Evolutionary conservation across 176 grass and related monocot genomes (phyloP).

Genomic region (Hyparrhenia diplandra): DNA sequence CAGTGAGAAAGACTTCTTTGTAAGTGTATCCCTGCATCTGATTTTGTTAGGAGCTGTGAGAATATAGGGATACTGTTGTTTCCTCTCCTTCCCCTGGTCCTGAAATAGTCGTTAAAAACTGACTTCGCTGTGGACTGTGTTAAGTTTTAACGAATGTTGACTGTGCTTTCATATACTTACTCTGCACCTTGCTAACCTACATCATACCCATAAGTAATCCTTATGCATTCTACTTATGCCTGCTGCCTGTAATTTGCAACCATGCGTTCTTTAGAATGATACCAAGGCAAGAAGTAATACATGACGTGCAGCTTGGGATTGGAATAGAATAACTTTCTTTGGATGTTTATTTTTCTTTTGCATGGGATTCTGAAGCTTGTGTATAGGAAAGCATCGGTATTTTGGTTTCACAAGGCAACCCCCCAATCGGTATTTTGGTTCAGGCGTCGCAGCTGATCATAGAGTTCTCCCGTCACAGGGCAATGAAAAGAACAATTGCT

Average conservation of each 20-base stretch:
- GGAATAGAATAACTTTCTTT: neutral
- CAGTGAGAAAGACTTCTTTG: neutral
- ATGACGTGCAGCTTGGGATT: neutral
- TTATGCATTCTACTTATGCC: too few species aligned
- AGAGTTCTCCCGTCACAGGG: neutral
- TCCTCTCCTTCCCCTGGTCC: neutral
- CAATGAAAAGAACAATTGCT: neutral
- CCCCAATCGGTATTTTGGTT: too few species aligned
- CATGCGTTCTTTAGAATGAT: neutral
- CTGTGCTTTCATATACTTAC: neutral
- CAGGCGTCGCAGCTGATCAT: too few species aligned
- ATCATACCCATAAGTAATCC: neutral
- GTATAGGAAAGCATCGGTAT: neutral
- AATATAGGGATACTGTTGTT: slow-evolving; percentile 17
- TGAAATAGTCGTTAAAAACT: too few species aligned
- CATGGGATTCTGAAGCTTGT: neutral
- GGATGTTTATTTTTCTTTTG: neutral
- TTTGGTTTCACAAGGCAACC: neutral
- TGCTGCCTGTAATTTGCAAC: too few species aligned
- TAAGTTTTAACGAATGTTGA: neutral
- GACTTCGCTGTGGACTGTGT: neutral
- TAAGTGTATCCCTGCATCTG: slow-evolving; percentile 14
- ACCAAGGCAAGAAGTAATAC: neutral
- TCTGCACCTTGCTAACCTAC: neutral
- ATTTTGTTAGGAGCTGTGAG: slow-evolving; percentile 26